Base-by-base conservation (phyloP, 176 grass and related monocot species). In the Juncus inflexus region DNA sequence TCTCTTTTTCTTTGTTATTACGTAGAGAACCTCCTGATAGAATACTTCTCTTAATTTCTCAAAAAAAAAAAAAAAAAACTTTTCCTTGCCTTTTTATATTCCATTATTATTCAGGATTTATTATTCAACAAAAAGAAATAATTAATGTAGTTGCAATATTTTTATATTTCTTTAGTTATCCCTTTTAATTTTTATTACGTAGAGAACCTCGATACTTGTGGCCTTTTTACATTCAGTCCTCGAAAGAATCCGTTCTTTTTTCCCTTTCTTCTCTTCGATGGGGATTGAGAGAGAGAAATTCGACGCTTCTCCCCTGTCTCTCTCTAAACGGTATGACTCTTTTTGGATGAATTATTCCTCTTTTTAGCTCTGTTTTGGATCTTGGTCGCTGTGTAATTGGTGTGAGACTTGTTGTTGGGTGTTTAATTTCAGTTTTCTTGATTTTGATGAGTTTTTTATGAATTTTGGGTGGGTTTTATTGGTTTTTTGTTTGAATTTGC, bases 271-370 rank as follows among this genome's bases (percentile, higher is more conserved):
- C 65, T 59, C 37, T 58, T 37, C 12, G 36, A 59, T 35, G 68
- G 52, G 58, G 53, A 71, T 58, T 15, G 68, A 71, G 68, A 47
- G 6, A 47, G 43, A 59, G 68, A 60, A 71, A 57, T 71, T 40
- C 54, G 12, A 56, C 49, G 66, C 54, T 67, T 69, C 66, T 56
- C 67, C 52, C 55, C 5, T 57, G 66, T 15, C 55, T 57, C 42
- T 58, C 58, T 71, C 68, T 71, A 4, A 42, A 71, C 55, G 68
- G 68, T 71, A 71, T 35, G 38, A 58, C 56, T 37, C 58, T 38
- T 28, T 45, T 5, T 9, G 43, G 1, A 47, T 15, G 15, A 66
- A 4, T 66, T 42, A 19, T 66, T 59, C 37, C 67, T 58, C 42
- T 35, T 3, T 47, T 59, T 45, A 15, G 14, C 43, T 14, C 55